Conservation (phyloP, 306 rosid species). For the Abrus precatorius region DNA sequence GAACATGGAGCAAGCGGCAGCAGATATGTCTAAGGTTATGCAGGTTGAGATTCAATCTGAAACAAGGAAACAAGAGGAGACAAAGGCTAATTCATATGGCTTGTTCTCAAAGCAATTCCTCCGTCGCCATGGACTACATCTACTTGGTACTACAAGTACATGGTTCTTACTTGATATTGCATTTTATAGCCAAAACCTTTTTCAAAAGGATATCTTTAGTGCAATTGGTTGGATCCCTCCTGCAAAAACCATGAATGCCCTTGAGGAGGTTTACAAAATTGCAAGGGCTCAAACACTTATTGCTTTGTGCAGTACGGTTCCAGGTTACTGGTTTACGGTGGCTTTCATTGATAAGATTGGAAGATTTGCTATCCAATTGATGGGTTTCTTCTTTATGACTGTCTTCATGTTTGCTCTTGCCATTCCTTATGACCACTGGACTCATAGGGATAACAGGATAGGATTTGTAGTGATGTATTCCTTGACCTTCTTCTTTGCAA, state of each 20-base stretch:
- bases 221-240: slow-evolving; percentile 84
- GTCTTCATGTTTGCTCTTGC: slow-evolving; percentile 80
- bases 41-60: slow-evolving; percentile 66
- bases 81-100: slow-evolving; percentile 40
- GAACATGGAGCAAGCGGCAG: slow-evolving; percentile 64
- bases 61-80: slow-evolving; percentile 1
- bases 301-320: slow-evolving; percentile 83
- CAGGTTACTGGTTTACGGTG: slow-evolving; percentile 84
- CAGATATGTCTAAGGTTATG: slow-evolving; percentile 78
- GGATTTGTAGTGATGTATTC: slow-evolving; percentile 75
- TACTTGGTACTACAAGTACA: slow-evolving; percentile 73
- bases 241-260: slow-evolving; percentile 71
- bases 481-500: slow-evolving; percentile 76
- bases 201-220: slow-evolving; percentile 79
- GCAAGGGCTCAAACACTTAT: slow-evolving; percentile 81
- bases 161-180: slow-evolving; percentile 88
- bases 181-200: slow-evolving; percentile 76
- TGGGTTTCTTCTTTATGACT: slow-evolving; percentile 92
- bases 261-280: slow-evolving; percentile 69
- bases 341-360: slow-evolving; percentile 74
- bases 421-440: slow-evolving; percentile 81
- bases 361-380: slow-evolving; percentile 73
- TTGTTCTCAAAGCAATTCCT: slow-evolving; percentile 67
- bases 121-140: slow-evolving; percentile 70
- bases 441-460: slow-evolving; percentile 59